Conservation (phyloP, 495 filamentous ascomycete genomes). For the Penicillium ucsense region DNA sequence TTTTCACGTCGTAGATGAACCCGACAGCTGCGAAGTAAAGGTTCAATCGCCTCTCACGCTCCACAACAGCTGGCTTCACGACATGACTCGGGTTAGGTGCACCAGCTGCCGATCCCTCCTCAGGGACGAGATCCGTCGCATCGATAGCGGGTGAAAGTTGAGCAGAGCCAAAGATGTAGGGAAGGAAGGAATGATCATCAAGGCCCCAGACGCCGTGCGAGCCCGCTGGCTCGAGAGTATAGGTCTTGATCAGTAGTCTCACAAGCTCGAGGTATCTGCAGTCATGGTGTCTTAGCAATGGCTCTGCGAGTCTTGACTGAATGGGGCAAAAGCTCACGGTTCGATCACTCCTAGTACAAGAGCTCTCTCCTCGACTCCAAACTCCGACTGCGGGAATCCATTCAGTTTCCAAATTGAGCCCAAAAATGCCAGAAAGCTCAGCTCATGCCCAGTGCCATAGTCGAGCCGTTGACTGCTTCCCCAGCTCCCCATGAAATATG, state of each 20-base stretch:
- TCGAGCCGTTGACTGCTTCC: constrained; percentile 84
- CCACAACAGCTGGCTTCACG: constrained; percentile 53
- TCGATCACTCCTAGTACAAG: constrained; percentile 76
- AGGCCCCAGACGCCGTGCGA: constrained; percentile 97
- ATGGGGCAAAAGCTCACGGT: constrained; percentile 42
- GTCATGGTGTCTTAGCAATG: too few relatives aligned
- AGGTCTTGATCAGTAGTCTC: constrained; percentile 73
- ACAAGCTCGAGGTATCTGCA: constrained; percentile 73
- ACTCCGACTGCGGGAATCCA: constrained; percentile 46
- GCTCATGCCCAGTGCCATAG: constrained; percentile 92
- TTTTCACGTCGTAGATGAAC: constrained; percentile 98
- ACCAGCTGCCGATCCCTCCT: constrained; percentile 63
- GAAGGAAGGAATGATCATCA: constrained; percentile 96
- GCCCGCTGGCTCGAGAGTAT: constrained; percentile 91
- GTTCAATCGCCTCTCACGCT: constrained; percentile 59
- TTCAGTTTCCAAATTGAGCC: constrained; percentile 84
- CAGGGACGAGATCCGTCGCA: constrained; percentile 49
- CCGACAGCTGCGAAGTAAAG: constrained; percentile 98
- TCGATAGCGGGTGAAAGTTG: constrained; percentile 72
- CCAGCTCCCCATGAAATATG: constrained; percentile 80
- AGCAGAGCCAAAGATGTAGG: constrained; percentile 86
- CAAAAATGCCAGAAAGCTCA: constrained; percentile 89
- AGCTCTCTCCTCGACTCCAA: constrained; percentile 56
- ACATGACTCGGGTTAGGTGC: constrained; percentile 65
- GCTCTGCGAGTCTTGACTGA: too few relatives aligned